Evolutionary conservation across 176 grass and related monocot species (phyloP), one percentile per base, ranked within the genome.

Genomic region (Hyparrhenia diplandra): DNA sequence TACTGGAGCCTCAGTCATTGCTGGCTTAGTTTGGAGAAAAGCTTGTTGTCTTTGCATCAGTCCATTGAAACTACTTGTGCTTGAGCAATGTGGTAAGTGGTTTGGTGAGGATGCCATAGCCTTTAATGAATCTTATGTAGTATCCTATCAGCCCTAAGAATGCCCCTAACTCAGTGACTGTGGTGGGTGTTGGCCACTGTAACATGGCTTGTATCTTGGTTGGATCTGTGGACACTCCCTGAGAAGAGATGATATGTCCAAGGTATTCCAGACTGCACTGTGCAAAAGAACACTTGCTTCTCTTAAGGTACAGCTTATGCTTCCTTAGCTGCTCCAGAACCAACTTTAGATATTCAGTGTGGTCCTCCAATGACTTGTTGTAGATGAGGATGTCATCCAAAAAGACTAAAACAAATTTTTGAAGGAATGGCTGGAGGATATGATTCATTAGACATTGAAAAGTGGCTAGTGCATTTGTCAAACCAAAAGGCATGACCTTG

Each of bases 11-110:
- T 5, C 2, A 0, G 43, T 46, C 43, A 46, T 46, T 0, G 13
- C 4, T 16, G 0, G 0, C 1, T 49, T 49, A 1, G 18, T 1
- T 1, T 0, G 0, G 0, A 11, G 9, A 59, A 59, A 59, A 4
- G 55, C n/a, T 25, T 3, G 0, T 0, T 59, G n/a, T 11, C 3
- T 2, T 1, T 10, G 2, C 16, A 49, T n/a, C 21, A 59, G 0
- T 0, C n/a, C n/a, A n/a, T n/a, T n/a, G 1, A 11, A 59, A 59
- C 0, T 24, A 0, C 9, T 59, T 59, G 0, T 0, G 2, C 1
- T 25, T 59, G 0, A 59, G 21, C 0, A 59, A 1, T 3, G 2
- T 0, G 1, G 23, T 24, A 0, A 59, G 4, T 0, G 21, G 55
- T 25, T 25, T 59, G 0, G 46, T 6, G 4, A 49, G 1, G 0